A percentile compares a stretch with the other conserved stretches of the same genome.
These are phyloP conservation scores for Sugiyamaella japonica DNA, from an alignment of 1,139 yeast species.

Conservation along the genomic window DNA sequence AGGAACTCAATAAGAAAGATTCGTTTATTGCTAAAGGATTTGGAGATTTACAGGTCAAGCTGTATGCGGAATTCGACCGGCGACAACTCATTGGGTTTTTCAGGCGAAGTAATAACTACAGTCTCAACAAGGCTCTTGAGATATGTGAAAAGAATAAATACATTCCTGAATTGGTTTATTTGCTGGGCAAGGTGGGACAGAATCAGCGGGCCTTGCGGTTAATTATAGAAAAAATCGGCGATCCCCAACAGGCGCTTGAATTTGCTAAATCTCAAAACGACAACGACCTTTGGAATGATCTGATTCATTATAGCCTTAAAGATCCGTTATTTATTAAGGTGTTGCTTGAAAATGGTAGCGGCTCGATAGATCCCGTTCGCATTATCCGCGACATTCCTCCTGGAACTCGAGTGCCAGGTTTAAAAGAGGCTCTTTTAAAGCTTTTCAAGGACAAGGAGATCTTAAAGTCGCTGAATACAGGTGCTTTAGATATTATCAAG, in stretches of 20 bases:
- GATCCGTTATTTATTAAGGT: constrained; percentile 75
- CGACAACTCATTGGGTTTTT: constrained; percentile 56
- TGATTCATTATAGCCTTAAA: constrained; percentile 67
- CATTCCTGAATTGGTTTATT: constrained; percentile 72
- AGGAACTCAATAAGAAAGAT: constrained; percentile 55
- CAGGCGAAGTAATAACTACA: constrained; percentile 55
- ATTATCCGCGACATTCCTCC: constrained; percentile 66
- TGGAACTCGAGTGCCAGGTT: constrained; percentile 61
- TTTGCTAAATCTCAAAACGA: constrained; percentile 78
- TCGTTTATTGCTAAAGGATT: constrained; percentile 53
- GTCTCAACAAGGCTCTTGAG: constrained; percentile 65
- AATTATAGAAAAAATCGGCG: constrained; percentile 72
- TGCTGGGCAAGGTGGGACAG: constrained; percentile 83
- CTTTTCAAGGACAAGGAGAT: constrained; percentile 68
- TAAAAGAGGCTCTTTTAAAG: constrained; percentile 59
- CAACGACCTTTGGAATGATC: constrained; percentile 72
- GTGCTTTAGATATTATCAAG: constrained; percentile 62
- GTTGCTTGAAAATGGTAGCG: constrained; percentile 62
- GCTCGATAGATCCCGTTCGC: constrained; percentile 64
- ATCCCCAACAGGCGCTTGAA: constrained; percentile 76
- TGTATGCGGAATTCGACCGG: constrained; percentile 64
- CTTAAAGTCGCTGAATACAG: constrained; percentile 56
- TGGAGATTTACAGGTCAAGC: constrained; percentile 64
- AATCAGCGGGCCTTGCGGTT: constrained; percentile 70
- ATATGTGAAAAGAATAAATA: constrained; percentile 57